phyloP scores from a whole-genome alignment of 352 stramenopile species.

The Pythium inflatum region DNA sequence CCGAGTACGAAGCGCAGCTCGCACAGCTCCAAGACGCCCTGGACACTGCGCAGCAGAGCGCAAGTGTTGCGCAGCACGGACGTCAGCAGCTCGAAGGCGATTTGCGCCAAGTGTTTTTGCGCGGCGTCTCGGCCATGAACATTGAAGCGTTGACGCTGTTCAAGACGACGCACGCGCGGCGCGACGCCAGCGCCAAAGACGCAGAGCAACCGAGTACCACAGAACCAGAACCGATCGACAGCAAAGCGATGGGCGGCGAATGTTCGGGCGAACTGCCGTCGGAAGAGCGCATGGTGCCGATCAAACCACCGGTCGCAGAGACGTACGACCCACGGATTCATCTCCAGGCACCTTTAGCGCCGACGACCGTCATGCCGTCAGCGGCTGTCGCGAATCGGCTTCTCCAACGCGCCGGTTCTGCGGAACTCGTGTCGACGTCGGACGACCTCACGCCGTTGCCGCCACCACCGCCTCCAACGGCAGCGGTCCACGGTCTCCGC shows the following conservation, averaged over 20 bases:
- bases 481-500: constrained; percentile 20
- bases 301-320: constrained; percentile 9
- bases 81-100: constrained; percentile 63
- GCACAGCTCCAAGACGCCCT: constrained; percentile 49
- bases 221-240: background rate
- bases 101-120: constrained; percentile 66
- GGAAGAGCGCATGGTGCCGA: constrained; percentile 28
- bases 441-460: background rate
- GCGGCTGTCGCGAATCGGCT: constrained; percentile 15
- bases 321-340: constrained; percentile 3
- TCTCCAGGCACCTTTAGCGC: constrained; percentile 4
- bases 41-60: constrained; percentile 39
- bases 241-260: constrained; percentile 3
- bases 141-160: constrained; percentile 73
- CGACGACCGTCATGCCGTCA: constrained; percentile 10
- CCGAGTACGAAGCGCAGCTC: background rate
- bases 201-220: background rate
- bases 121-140: constrained; percentile 77
- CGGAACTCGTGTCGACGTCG: constrained; percentile 4
- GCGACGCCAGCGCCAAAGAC: constrained; percentile 15
- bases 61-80: constrained; percentile 44
- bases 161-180: constrained; percentile 46
- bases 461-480: constrained; percentile 13
- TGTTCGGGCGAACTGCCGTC: constrained; percentile 24
- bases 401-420: constrained; percentile 17